Evolutionary conservation across 768 basidiomycete genomes (phyloP), one percentile per base, ranked within the genome.

Genomic region (Leucocoprinus sp.): DNA sequence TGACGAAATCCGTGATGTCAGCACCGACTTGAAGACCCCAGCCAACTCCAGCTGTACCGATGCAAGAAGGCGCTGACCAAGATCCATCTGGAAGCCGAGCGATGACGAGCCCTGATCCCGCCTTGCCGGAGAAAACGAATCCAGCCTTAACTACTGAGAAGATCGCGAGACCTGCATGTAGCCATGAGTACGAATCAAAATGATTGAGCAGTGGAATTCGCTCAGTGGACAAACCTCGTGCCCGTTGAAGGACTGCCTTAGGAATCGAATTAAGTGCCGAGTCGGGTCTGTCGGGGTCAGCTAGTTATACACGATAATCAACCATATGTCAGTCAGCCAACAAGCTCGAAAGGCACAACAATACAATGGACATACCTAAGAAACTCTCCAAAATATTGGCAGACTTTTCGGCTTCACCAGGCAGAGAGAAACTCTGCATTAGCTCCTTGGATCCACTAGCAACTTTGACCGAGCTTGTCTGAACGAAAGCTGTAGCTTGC

Each of bases 11-110:
- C 37, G 83, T 86, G 60, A 93, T 78, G 66, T 96, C 93, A 2
- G 93, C 93, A 38, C 93, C 93, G 46, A 95, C 90, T 65, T 98
- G 95, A 34, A 93, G 80, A 24, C 91, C 91, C 85, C 91, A 91
- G 12, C 92, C 91, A 8, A 93, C 75, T 27, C 95, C 95, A 14
- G 88, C 93, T 0, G 93, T 98, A 23, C 89, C 93, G 58, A 98
- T 95, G 67, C 93, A 97, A 18, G 88, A 92, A 2, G 95, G 95
- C 1, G 95, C 95, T 38, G 87, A 91, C 92, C 92, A 96, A 8
- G 90, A 92, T 54, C 95, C 95, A 57, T 97, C 93, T 7, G 89
- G 86, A 35, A 93, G 75, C 9, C 92, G 83, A 15, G 92, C 86
- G 58, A 96, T 85, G 64, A 98, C 89, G 52, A 95, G 63, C 11